Evolutionary conservation across 2,329 filamentous ascomycete genomes (phyloP).

Genomic region (Xylaria sp.): DNA sequence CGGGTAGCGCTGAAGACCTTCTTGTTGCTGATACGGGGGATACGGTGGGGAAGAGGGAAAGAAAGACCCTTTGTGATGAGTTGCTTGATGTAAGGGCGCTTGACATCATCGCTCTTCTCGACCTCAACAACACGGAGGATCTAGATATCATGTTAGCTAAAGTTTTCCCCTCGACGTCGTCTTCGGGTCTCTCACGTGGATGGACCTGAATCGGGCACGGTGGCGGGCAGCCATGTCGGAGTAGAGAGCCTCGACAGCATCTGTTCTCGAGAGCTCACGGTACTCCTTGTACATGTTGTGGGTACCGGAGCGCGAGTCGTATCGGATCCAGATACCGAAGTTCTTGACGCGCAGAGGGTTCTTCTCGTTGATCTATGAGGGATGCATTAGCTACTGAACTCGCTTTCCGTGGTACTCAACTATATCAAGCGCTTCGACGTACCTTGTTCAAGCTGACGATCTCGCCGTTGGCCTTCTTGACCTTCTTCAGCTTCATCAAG

Average conservation of each 20-base stretch:
- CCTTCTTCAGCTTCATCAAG: constrained; percentile 97
- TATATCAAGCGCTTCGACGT: constrained; percentile 50
- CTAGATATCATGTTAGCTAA: constrained; percentile 54
- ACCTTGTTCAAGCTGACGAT: constrained; percentile 97
- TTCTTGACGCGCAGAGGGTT: constrained; percentile 99
- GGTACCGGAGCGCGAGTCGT: constrained; percentile 98
- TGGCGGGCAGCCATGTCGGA: constrained; percentile 99
- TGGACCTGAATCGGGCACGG: constrained; percentile 95
- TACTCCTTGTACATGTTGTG: constrained; percentile 99
- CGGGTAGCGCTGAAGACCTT: constrained; percentile 93
- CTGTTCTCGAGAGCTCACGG: constrained; percentile 96
- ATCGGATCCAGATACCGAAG: constrained; percentile 99
- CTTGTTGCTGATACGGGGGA: constrained; percentile 80
- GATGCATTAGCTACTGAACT: constrained; percentile 20
- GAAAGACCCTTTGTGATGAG: constrained; percentile 92
- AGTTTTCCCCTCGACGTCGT: not conserved
- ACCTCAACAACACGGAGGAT: constrained; percentile 98
- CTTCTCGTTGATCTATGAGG: constrained; percentile 92
- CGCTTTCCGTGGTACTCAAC: not conserved
- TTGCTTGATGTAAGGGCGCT: constrained; percentile 99
- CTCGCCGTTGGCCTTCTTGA: constrained; percentile 99
- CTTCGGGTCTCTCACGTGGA: constrained; percentile 75
- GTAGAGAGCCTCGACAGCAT: constrained; percentile 96
- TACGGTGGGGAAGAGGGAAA: constrained; percentile 98
- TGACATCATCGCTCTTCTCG: constrained; percentile 91